These are phyloP conservation scores for Pleurotus cornucopiae DNA, from an alignment of 768 basidiomycete genomes.

Conservation along the genomic window DNA sequence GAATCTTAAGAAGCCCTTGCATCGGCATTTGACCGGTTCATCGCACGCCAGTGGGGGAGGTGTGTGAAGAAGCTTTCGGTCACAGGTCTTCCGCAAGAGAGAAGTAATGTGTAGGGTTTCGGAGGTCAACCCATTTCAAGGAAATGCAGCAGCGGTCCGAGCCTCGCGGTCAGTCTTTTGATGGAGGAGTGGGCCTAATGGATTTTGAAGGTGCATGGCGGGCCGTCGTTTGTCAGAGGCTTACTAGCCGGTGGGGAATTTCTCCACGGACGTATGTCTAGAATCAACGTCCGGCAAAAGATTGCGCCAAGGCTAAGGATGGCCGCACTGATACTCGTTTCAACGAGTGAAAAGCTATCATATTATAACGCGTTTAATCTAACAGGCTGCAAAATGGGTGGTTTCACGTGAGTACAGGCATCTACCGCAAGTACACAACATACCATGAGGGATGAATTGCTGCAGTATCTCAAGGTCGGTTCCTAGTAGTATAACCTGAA, in stretches of 20 bases:
- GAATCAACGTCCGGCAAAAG: background rate
- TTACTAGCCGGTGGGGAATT: background rate
- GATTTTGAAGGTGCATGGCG: background rate
- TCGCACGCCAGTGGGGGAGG: background rate
- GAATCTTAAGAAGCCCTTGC: background rate
- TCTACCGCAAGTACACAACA: background rate
- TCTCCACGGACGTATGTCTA: background rate
- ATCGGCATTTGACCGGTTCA: background rate
- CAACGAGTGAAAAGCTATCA: too few species aligned
- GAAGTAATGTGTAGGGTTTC: constrained; percentile 1
- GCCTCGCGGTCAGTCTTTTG: background rate
- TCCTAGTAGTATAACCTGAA: background rate
- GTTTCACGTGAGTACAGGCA: too few species aligned
- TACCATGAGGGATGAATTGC: constrained; percentile 3
- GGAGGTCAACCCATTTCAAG: background rate
- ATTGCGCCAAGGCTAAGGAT: too few species aligned
- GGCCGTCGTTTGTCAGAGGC: background rate
- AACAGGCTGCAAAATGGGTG: too few species aligned
- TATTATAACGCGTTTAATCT: too few species aligned
- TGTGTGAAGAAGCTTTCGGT: constrained; percentile 4
- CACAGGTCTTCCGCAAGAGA: constrained; percentile 5
- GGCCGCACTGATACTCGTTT: too few species aligned
- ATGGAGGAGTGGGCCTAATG: background rate
- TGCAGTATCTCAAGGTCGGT: constrained; percentile 1
- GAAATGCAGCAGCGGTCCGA: background rate